phyloP scores from a whole-genome alignment of 2,329 filamentous ascomycete species.

The Cadophora luteo-olivacea region DNA sequence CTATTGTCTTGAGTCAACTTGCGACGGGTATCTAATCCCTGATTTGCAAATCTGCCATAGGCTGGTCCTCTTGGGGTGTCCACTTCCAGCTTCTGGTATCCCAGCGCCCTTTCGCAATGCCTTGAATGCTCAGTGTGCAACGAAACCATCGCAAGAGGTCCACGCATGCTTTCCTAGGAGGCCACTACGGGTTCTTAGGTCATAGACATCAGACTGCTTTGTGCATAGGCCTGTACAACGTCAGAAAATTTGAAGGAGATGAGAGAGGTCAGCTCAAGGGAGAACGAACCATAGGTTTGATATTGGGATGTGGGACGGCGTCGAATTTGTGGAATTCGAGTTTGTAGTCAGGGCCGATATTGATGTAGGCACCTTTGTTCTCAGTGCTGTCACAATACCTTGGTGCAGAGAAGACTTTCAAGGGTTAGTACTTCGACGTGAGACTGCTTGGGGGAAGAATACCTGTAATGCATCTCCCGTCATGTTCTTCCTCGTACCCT shows the following conservation, averaged over 20 bases:
- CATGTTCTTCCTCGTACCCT: constrained; percentile 98
- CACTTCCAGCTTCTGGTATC: constrained; percentile 22
- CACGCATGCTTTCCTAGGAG: constrained; percentile 9
- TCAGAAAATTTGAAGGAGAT: constrained; percentile 21
- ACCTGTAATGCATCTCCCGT: constrained; percentile 93
- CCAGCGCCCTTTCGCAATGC: constrained; percentile 17
- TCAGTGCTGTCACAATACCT: constrained; percentile 98
- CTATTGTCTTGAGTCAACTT: constrained; percentile 15
- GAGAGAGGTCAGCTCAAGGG: no score
- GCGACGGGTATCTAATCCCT: neutral
- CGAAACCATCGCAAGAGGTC: constrained; percentile 17
- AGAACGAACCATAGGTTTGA: constrained; percentile 81
- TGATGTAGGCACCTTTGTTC: constrained; percentile 98
- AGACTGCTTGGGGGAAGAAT: constrained; percentile 32
- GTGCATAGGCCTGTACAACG: constrained; percentile 73
- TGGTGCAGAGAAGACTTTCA: constrained; percentile 88
- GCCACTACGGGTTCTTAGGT: constrained; percentile 28
- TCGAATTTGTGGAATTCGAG: constrained; percentile 93
- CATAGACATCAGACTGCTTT: constrained; percentile 77
- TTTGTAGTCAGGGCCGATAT: constrained; percentile 90
- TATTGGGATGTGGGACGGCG: constrained; percentile 93
- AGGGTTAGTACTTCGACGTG: constrained; percentile 28
- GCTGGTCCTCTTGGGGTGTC: neutral
- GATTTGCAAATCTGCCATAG: neutral
- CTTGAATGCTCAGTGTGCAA: constrained; percentile 16